phyloP scores from a whole-genome alignment of 2,329 filamentous ascomycete genomes.

The Pseudocercospora eumusae region DNA sequence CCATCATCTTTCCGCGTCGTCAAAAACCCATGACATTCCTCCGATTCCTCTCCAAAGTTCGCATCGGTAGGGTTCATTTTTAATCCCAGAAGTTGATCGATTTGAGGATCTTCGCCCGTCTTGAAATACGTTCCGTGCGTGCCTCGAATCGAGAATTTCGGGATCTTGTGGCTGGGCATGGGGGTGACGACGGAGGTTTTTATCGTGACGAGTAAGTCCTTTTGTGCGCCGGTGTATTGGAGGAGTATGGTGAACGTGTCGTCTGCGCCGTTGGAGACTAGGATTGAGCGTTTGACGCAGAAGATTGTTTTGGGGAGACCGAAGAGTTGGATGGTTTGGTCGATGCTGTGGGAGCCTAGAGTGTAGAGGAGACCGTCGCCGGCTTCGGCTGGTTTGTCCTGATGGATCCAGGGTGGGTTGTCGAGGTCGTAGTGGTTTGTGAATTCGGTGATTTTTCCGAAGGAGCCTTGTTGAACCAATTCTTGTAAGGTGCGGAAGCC shows the following conservation, averaged over 20 bases:
- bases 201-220: constrained; percentile 40
- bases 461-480: constrained; percentile 29
- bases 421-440: constrained; percentile 46
- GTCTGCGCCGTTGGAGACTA: constrained; percentile 37
- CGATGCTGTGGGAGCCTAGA: constrained; percentile 45
- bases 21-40: constrained; percentile 43
- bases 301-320: constrained; percentile 40
- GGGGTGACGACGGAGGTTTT: constrained; percentile 40
- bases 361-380: constrained; percentile 49
- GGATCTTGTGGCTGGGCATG: constrained; percentile 34
- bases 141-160: constrained; percentile 41
- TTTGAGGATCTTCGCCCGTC: constrained; percentile 42
- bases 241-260: constrained; percentile 43
- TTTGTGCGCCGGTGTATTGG: constrained; percentile 40
- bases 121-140: constrained; percentile 46
- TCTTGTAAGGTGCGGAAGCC: constrained; percentile 43
- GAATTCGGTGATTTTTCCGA: constrained; percentile 40
- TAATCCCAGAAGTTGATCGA: constrained; percentile 38
- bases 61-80: constrained; percentile 34
- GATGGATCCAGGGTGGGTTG: constrained; percentile 44
- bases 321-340: constrained; percentile 44
- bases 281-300: constrained; percentile 36
- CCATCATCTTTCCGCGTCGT: constrained; percentile 44
- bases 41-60: constrained; percentile 43
- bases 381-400: constrained; percentile 39